Percentiles rank a stretch among this genome's conserved stretches.
Evolutionary conservation across 257 asterid genomes (phyloP).

Genomic region (Osmanthus fragrans): DNA sequence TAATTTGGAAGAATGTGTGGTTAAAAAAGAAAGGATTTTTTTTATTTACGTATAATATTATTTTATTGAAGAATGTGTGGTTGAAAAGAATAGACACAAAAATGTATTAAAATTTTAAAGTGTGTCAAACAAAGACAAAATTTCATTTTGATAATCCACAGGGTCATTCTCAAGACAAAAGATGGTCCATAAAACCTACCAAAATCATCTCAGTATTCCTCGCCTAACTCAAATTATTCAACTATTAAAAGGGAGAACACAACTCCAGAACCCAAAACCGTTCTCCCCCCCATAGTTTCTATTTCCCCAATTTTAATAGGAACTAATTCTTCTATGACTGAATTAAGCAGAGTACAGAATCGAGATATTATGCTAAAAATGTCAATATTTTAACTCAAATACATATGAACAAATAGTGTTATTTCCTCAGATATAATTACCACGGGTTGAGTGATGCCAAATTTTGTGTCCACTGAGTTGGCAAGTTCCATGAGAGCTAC

Average conservation of each 20-base stretch:
- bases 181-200: background rate
- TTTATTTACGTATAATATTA: too few relatives aligned
- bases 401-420: background rate
- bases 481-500: slow-evolving; percentile 77
- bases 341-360: background rate
- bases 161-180: background rate
- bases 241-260: background rate
- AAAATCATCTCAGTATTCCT: background rate
- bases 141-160: background rate
- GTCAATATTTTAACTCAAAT: background rate
- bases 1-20: too few relatives aligned
- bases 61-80: too few relatives aligned
- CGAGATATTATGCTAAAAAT: background rate
- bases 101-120: too few relatives aligned
- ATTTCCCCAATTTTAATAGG: background rate
- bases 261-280: background rate
- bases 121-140: too few relatives aligned
- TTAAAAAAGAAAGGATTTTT: too few relatives aligned
- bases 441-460: slow-evolving; percentile 75
- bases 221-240: background rate
- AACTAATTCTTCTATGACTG: background rate
- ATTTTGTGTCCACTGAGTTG: slow-evolving; percentile 39
- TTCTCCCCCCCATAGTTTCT: background rate
- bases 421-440: slow-evolving; percentile 36
- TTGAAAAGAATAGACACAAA: too few relatives aligned